Evolutionary conservation across 148 eudicot genomes (phyloP).

Genomic region (Camellia sinensis): DNA sequence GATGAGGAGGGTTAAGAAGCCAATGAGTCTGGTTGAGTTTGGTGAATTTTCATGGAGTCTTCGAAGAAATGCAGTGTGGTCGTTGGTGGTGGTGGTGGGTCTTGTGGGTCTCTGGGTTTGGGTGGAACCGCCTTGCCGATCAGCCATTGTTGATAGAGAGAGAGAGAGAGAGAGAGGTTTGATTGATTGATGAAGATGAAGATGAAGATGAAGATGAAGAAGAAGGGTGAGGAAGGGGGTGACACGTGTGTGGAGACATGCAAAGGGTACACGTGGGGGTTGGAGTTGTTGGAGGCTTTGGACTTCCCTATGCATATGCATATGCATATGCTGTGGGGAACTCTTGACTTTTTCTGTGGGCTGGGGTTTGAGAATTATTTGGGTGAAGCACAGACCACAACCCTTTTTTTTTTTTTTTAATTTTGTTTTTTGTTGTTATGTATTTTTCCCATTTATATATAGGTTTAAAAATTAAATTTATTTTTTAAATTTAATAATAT

Average conservation of each 20-base stretch:
- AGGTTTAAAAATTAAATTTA: no score
- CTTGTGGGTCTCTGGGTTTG: constrained; percentile 11
- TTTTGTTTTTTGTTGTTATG: no score
- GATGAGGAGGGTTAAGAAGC: constrained; percentile 55
- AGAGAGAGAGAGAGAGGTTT: background rate
- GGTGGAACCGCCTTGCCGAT: constrained; percentile 14
- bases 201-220: background rate
- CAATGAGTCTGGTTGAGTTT: constrained; percentile 60
- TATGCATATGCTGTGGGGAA: no score
- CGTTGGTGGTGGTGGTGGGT: constrained; percentile 16
- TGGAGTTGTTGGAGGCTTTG: no score
- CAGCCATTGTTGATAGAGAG: constrained; percentile 26
- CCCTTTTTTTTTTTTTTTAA: no score
- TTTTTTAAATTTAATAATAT: no score
- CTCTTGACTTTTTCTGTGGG: no score
- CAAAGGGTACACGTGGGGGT: constrained; percentile 19
- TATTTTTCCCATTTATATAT: no score
- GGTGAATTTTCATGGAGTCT: constrained; percentile 45
- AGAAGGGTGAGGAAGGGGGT: background rate
- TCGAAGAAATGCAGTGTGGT: constrained; percentile 33
- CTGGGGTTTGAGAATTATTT: no score
- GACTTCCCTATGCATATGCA: no score
- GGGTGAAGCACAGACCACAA: no score
- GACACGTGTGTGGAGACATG: constrained; percentile 16
- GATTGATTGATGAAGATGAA: background rate